Evolutionary conservation across 1,284 basidiomycete genomes (phyloP).

Genomic region (Sporisorium graminicola): DNA sequence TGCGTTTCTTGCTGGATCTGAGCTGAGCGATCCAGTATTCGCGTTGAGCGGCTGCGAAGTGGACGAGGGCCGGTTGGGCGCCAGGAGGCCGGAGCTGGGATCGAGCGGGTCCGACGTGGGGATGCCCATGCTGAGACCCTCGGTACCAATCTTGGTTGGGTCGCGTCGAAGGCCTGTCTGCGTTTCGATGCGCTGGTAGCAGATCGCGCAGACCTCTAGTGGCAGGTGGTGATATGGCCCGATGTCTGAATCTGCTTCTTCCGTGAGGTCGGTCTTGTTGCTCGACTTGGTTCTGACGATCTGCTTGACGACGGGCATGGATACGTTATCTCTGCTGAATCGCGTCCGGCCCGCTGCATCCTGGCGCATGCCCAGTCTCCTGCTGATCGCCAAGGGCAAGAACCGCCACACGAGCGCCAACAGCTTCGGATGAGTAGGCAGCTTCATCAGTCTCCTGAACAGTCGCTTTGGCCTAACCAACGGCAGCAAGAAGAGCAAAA

Average conservation of each 20-base stretch:
- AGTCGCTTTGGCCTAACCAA: conserved; percentile 78
- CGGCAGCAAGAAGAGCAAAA: conserved; percentile 91
- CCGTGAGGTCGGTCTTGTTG: conserved; percentile 4
- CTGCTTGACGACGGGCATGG: conserved; percentile 27
- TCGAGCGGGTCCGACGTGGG: conserved; percentile 62
- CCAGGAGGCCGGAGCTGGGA: conserved; percentile 47
- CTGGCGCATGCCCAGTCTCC: conserved; percentile 46
- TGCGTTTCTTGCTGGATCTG: conserved; percentile 18
- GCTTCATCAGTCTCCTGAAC: conserved; percentile 74
- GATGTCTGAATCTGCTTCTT: neutral
- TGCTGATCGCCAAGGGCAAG: conserved; percentile 48
- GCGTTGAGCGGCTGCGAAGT: conserved; percentile 42
- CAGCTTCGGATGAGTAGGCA: conserved; percentile 63
- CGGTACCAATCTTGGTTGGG: conserved; percentile 41
- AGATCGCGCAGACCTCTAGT: conserved; percentile 60
- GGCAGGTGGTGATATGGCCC: conserved; percentile 62
- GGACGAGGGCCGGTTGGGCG: conserved; percentile 32
- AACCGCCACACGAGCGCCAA: conserved; percentile 62
- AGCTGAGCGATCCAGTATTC: neutral
- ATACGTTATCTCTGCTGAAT: conserved; percentile 24
- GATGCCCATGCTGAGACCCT: conserved; percentile 54
- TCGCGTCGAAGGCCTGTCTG: conserved; percentile 47
- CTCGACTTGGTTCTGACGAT: conserved; percentile 17
- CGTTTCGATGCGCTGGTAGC: conserved; percentile 59
- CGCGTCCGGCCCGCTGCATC: conserved; percentile 34